phyloP scores from a whole-genome alignment of 805 yeast species.

The Clavispora phyllophila region DNA sequence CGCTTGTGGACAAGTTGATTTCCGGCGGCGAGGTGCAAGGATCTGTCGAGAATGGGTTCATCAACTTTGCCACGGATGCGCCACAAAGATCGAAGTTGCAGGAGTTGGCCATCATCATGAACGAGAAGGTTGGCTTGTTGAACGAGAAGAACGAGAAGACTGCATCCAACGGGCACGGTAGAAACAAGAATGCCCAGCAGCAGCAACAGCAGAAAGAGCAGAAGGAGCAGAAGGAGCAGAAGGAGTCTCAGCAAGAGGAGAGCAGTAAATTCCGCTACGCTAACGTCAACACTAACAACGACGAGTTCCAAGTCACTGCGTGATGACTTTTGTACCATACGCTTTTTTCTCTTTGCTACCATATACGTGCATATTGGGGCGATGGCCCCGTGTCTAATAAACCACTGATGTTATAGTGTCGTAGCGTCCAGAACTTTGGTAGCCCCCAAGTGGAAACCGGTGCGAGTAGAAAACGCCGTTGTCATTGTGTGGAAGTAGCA shows the following conservation, averaged over 20 bases:
- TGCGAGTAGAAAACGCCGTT: too few relatives aligned
- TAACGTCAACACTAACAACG: constrained; percentile 39
- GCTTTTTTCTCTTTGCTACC: background rate
- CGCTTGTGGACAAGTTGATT: constrained; percentile 70
- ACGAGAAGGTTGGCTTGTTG: constrained; percentile 72
- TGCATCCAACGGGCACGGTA: constrained; percentile 66
- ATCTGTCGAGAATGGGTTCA: constrained; percentile 55
- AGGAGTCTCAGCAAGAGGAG: constrained; percentile 32
- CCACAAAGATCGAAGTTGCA: constrained; percentile 81
- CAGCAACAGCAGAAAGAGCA: constrained; percentile 32
- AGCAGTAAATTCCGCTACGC: constrained; percentile 41
- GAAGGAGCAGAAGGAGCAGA: constrained; percentile 26
- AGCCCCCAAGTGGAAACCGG: too few relatives aligned
- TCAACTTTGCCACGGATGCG: constrained; percentile 63
- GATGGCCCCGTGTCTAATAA: background rate
- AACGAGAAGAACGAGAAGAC: constrained; percentile 83
- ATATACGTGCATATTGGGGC: constrained; percentile 1
- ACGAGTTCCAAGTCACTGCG: constrained; percentile 32
- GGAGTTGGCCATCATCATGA: constrained; percentile 77
- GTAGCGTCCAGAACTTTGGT: too few relatives aligned
- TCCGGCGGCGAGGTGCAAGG: constrained; percentile 75
- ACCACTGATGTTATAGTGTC: background rate
- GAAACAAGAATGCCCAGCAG: constrained; percentile 35
- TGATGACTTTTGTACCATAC: constrained; percentile 2
- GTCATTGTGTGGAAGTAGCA: too few relatives aligned